Evolutionary conservation across 257 asterid species (phyloP).

Genomic region (Solanum corneliomulleri): DNA sequence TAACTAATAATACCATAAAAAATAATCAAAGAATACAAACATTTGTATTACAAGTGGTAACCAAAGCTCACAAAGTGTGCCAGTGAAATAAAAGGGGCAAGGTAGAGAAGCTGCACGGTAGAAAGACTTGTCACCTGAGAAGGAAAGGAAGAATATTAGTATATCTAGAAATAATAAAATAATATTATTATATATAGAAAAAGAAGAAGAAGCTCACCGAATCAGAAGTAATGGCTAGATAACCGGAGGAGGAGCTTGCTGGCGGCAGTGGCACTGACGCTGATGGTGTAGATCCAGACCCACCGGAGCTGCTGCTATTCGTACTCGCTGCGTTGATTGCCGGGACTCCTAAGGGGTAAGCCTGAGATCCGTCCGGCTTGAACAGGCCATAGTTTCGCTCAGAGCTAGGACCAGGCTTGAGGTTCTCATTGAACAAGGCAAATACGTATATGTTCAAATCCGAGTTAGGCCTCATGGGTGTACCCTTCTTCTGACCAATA

Average conservation of each 20-base stretch:
- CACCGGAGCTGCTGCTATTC: background rate
- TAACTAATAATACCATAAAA: background rate
- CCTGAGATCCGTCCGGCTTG: constrained; percentile 75
- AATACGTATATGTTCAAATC: constrained; percentile 57
- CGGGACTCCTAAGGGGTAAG: constrained; percentile 47
- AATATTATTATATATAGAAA: background rate
- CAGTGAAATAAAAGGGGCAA: background rate
- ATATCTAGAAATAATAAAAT: background rate
- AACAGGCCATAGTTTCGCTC: constrained; percentile 83
- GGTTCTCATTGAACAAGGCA: constrained; percentile 76
- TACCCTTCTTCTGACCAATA: constrained; percentile 47
- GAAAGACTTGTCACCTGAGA: constrained; percentile 1
- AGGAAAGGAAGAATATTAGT: background rate
- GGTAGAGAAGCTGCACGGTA: background rate
- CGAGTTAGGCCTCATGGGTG: constrained; percentile 61
- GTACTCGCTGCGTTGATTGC: background rate
- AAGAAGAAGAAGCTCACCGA: constrained; percentile 28
- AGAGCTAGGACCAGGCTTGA: constrained; percentile 84
- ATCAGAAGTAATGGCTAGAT: constrained; percentile 42
- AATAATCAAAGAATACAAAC: background rate
- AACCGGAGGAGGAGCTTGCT: constrained; percentile 22
- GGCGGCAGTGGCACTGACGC: constrained; percentile 17
- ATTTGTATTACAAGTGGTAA: background rate
- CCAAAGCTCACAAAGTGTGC: background rate
- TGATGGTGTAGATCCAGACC: background rate